Evolutionary conservation across 1,139 yeast genomes (phyloP).

Genomic region (Fermentozyma sake): DNA sequence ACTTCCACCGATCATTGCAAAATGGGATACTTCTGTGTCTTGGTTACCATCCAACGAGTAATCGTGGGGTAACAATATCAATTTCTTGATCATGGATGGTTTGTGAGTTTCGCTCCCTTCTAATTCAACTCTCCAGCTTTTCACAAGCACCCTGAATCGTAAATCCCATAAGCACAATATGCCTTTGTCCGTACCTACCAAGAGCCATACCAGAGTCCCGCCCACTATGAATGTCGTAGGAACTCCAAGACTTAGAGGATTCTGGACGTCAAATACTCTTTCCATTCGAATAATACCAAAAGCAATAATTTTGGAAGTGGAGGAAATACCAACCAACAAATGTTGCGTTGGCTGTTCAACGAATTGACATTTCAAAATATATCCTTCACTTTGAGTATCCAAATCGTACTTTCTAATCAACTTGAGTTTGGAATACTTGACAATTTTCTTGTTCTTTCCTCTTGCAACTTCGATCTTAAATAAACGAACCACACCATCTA

Average conservation of each 20-base stretch:
- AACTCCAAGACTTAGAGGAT: slow-evolving; percentile 62
- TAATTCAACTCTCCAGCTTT: slow-evolving; percentile 50
- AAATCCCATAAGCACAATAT: slow-evolving; percentile 77
- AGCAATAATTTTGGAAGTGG: slow-evolving; percentile 48
- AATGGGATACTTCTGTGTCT: slow-evolving; percentile 12
- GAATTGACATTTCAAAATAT: slow-evolving; percentile 41
- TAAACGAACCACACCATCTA: slow-evolving; percentile 58
- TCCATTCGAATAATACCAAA: slow-evolving; percentile 62
- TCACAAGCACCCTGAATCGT: slow-evolving; percentile 57
- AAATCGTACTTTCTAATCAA: slow-evolving; percentile 42
- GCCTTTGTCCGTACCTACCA: slow-evolving; percentile 75
- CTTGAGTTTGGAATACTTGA: slow-evolving; percentile 30
- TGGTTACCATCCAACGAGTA: slow-evolving; percentile 8
- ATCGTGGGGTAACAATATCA: slow-evolving; percentile 39
- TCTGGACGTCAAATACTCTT: slow-evolving; percentile 38
- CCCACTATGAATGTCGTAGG: slow-evolving; percentile 61
- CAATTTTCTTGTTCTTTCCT: slow-evolving; percentile 31
- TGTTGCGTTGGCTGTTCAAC: slow-evolving; percentile 19
- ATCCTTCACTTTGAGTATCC: slow-evolving; percentile 29
- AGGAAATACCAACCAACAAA: slow-evolving; percentile 46
- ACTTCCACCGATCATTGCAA: slow-evolving; percentile 66
- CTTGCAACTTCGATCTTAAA: slow-evolving; percentile 50
- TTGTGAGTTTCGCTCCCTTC: slow-evolving; percentile 13
- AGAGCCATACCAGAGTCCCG: slow-evolving; percentile 50
- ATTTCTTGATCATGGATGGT: slow-evolving; percentile 37